Base-by-base conservation (phyloP, 805 yeast genomes). In the Cyberlindnera meyerae region DNA sequence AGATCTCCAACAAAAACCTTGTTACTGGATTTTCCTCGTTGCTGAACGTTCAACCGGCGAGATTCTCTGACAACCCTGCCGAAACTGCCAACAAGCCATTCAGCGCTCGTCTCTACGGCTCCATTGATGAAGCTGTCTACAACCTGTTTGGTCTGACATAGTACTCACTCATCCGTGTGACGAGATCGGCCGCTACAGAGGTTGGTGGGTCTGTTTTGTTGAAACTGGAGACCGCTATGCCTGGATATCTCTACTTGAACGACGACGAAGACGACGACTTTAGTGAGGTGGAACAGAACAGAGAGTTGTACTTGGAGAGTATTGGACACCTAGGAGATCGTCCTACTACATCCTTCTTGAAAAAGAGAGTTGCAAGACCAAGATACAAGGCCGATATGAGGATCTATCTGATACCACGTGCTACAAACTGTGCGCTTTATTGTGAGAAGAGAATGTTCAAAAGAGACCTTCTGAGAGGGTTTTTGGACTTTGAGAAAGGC, bases 361-460 rank as follows among this genome's bases (percentile, higher is more conserved):
- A 77, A 54, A 74, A 74, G 41, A 62, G 70, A 17, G 69, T 76
- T 24, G 82, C 82, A 11, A 60, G 81, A 45, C 83, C 83, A 11
- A 55, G 83, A 24, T 77, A 77, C 54, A 77, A 77, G 50, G 63
- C 75, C 5, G 74, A 73, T 44, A 77, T 77, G 83, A 72, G 75
- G 50, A 70, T 77, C n/a, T 77, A 71, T 54, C 46, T 77, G 14
- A 57, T 77, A 6, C 79, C 80, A 4, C 57, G 65, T 18, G 48
- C 53, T 12, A 40, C 51, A 6, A 51, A 62, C 36, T 62, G 65
- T 42, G 65, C 69, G 3, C 43, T 75, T 15, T 75, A 75, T 43
- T 63, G 71, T 27, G 74, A 73, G 43, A 62, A 62, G 37, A 58
- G 73, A 39, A 70, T 71, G 68, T 60, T 75, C 43, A 71, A 65